Evolutionary conservation across 345 rosid genomes (phyloP), one percentile per base, ranked within the genome.

Genomic region (Trapa bicornis): DNA sequence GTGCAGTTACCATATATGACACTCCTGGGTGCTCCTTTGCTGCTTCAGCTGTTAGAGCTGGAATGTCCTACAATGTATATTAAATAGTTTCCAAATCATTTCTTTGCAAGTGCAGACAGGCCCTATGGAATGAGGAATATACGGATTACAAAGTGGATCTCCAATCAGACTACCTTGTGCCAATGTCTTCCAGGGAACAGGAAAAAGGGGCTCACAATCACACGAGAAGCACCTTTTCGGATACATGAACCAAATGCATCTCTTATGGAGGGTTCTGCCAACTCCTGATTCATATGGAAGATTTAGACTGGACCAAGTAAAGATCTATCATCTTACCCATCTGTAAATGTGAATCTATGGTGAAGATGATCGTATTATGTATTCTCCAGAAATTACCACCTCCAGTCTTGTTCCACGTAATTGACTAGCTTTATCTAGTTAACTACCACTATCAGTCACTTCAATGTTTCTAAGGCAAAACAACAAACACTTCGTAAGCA

Each of bases 131-230:
- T 5, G 14, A 32, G 61, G 29, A 22, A 48, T 73, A 69, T 67
- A 58, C 35, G 37, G 10, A 1, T 22, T 2, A 2, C 15, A 3
- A 33, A 29, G 33, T 32, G 4, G 37, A 35, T 39, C 12, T 47
- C 42, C 67, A 62, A 64, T 61, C 57, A 65, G 79, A 45, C 8
- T 79, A 93, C 97, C 96, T 80, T 82, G 77, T 86, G 80, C 98
- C 98, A 93, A 60, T 93, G 97, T 71, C 95, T 81, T 70, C 98
- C 98, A 0, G 96, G 97, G 72, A 87, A 88, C 65, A 93, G 86
- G 72, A 93, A 94, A 78, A 91, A 94, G 2, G 99, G 97, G 77
- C 89, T 86, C 45, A 94, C 86, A 68, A 94, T 86, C 67, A 94
- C 91, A 22, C 92, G 91, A 72, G 66, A 74, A 0, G 91, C 96